Percentiles rank a stretch among this genome's conserved stretches.
phyloP scores from a whole-genome alignment of 75 land plant genomes.

The Azolla pinnata region DNA sequence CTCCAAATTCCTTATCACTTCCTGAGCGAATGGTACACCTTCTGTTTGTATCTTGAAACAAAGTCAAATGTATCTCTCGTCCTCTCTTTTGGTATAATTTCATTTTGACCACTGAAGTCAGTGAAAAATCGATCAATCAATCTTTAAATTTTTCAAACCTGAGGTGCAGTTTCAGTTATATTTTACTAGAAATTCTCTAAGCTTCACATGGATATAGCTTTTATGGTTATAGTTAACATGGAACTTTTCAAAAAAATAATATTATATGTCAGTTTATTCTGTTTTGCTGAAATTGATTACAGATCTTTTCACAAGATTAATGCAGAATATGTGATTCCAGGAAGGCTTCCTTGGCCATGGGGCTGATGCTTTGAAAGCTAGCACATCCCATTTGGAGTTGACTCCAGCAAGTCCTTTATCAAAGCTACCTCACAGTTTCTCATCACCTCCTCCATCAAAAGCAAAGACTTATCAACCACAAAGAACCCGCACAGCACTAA shows the following conservation, averaged over 20 bases:
- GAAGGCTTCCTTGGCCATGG: slow-evolving; percentile 40
- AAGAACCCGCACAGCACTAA: slow-evolving; percentile 17
- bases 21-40: too few species aligned
- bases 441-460: slow-evolving; percentile 43
- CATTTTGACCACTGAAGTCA: too few species aligned
- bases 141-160: too few species aligned
- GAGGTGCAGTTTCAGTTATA: too few species aligned
- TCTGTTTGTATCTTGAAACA: too few species aligned
- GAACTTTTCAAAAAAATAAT: slow-evolving; percentile 6
- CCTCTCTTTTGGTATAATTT: too few species aligned
- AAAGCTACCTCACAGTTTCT: slow-evolving; percentile 69
- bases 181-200: too few species aligned
- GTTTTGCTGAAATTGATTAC: neutral
- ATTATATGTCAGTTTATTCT: neutral
- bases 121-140: too few species aligned
- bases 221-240: neutral
- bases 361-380: slow-evolving; percentile 36
- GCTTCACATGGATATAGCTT: neutral
- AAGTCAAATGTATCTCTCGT: too few species aligned
- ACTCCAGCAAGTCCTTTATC: slow-evolving; percentile 55
- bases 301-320: too few species aligned
- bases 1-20: slow-evolving; percentile 4
- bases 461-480: slow-evolving; percentile 36
- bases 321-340: too few species aligned
- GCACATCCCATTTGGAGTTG: slow-evolving; percentile 46